Base-by-base conservation (phyloP, 2,329 filamentous ascomycete genomes). In the Decorospora gaudefroyi region DNA sequence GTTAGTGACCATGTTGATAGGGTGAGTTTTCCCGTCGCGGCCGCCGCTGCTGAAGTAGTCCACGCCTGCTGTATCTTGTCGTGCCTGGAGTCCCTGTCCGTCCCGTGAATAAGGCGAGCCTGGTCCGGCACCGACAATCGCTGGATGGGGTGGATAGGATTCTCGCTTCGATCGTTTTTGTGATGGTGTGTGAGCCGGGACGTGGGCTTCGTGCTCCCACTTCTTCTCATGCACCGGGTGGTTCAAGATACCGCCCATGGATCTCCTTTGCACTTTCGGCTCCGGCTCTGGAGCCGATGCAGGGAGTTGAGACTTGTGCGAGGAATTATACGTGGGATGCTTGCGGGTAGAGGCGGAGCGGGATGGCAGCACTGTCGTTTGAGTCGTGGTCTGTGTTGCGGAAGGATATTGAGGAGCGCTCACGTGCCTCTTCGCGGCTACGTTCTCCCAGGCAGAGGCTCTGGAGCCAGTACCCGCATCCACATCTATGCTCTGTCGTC, bases 71-170 rank as follows among this genome's bases (percentile, higher is more conserved):
- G 55, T 55, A 31, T 66, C 63, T 30, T 65, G 55, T 17, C 64
- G 39, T 4, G 65, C 55, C 34, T 67, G 62, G 34, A 68, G 54
- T 6, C 56, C 58, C 27, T 57, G 46, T 3, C 52, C 55, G 9
- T 64, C 57, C 7, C 63, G 55, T 6, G 57, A 49, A 47, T 69
- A 69, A 2, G 67, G 67, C 4, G 55, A 61, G 12, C 62, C 63
- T 2, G 65, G 67, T 2, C 65, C 67, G 4, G 58, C 62, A 4
- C 67, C 67, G 19, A 69, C 67, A 25, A 69, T 67, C 7, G 67
- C 67, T 4, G 67, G 67, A 34, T 69, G 67, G 8, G 67, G 65
- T 9, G 65, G 67, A 32, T 68, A 69, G 8, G 54, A 59, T 19
- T 67, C 60, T 9, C 67, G 56, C 42, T 67, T 69, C 1, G 51